A percentile compares a stretch with the other conserved stretches of the same genome.
phyloP scores from a whole-genome alignment of 345 rosid species.

The Aquilaria yunnanensis region DNA sequence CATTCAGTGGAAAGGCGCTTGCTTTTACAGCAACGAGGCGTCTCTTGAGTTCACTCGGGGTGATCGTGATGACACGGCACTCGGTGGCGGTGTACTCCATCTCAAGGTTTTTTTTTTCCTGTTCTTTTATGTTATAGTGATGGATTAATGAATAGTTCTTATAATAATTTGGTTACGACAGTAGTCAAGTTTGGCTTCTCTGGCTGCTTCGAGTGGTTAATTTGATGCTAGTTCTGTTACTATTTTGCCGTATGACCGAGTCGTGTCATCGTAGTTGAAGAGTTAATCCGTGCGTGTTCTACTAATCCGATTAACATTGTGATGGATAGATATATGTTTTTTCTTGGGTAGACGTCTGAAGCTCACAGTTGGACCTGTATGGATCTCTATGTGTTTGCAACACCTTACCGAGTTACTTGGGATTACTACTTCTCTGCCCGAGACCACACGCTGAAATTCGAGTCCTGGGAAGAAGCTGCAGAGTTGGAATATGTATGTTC shows the following conservation, averaged over 20 bases:
- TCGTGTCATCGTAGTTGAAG: too few relatives aligned
- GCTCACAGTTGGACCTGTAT: constrained; percentile 97
- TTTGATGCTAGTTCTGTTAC: background rate
- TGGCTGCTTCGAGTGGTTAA: background rate
- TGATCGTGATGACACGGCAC: constrained; percentile 45
- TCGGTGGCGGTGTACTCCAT: constrained; percentile 85
- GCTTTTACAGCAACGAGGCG: constrained; percentile 84
- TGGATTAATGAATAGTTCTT: background rate
- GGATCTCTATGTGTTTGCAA: constrained; percentile 97
- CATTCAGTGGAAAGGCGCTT: constrained; percentile 81
- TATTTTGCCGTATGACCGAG: too few relatives aligned
- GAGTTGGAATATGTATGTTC: constrained; percentile 84
- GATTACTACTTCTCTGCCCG: constrained; percentile 85
- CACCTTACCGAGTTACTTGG: constrained; percentile 95
- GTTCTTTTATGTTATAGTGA: background rate
- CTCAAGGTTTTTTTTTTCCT: constrained; percentile 48
- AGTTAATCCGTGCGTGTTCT: too few relatives aligned
- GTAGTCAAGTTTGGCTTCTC: background rate
- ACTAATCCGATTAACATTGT: background rate
- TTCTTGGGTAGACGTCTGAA: constrained; percentile 54
- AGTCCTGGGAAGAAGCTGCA: constrained; percentile 84
- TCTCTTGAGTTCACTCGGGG: constrained; percentile 53
- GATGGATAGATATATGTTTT: background rate
- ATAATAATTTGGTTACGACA: background rate
- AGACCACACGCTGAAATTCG: constrained; percentile 76